These are phyloP conservation scores for Phylloboletellus chloephorus DNA, from an alignment of 1,284 basidiomycete species.

Conservation along the genomic window DNA sequence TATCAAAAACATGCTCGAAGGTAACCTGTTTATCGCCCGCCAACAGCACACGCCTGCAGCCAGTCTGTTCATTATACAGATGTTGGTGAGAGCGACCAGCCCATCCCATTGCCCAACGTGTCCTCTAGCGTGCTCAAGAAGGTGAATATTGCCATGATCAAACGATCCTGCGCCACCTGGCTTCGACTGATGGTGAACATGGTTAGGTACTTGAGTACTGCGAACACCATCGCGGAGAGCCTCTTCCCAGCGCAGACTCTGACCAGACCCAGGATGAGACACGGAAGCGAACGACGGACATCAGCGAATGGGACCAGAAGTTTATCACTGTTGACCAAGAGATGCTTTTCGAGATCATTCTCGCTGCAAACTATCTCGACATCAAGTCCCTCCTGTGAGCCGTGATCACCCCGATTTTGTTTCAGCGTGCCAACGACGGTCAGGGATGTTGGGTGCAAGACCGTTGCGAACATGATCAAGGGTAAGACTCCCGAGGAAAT, in stretches of 20 bases:
- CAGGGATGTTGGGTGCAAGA: slow-evolving; percentile 99
- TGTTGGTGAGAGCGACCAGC: slow-evolving; percentile 86
- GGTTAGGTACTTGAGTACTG: slow-evolving; percentile 95
- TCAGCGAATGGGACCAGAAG: slow-evolving; percentile 99
- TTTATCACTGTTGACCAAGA: slow-evolving; percentile 96
- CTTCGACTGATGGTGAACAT: slow-evolving; percentile 6
- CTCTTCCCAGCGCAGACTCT: slow-evolving; percentile 82
- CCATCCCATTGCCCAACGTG: slow-evolving; percentile 96
- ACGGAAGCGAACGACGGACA: slow-evolving; percentile 96
- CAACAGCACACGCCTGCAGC: slow-evolving; percentile 14
- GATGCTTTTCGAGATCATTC: slow-evolving; percentile 98
- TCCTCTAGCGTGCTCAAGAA: slow-evolving; percentile 96
- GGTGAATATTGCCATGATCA: slow-evolving; percentile 41
- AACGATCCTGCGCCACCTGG: slow-evolving; percentile 7
- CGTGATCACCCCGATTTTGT: not conserved
- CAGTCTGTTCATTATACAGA: slow-evolving; percentile 47
- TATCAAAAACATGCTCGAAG: slow-evolving; percentile 99
- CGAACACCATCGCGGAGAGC: slow-evolving; percentile 96
- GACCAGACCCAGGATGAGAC: slow-evolving; percentile 85
- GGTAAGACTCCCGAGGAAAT: slow-evolving; percentile 97
- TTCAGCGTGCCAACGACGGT: slow-evolving; percentile 2
- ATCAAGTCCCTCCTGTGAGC: slow-evolving; percentile 96
- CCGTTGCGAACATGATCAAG: slow-evolving; percentile 99
- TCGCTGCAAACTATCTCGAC: slow-evolving; percentile 99
- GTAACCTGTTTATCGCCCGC: slow-evolving; percentile 40